phyloP scores from a whole-genome alignment of 495 filamentous ascomycete genomes.

The Filosporella fistucella region DNA sequence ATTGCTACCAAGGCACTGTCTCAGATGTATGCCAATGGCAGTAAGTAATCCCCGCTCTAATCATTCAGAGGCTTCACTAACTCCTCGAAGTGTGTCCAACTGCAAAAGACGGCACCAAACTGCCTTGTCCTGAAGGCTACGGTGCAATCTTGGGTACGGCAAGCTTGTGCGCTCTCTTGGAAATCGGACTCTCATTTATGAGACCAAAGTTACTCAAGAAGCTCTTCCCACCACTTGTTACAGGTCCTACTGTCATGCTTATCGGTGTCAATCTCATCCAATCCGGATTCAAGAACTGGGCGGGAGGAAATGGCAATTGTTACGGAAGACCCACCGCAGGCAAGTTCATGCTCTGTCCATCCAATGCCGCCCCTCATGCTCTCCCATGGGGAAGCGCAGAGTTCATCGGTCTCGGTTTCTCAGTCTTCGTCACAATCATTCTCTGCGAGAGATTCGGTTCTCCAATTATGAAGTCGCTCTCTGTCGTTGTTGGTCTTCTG shows the following conservation, averaged over 20 bases:
- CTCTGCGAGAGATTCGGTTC: constrained; percentile 80
- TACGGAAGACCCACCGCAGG: constrained; percentile 47
- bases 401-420: constrained; percentile 87
- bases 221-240: constrained; percentile 87
- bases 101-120: constrained; percentile 53
- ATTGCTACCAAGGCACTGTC: constrained; percentile 70
- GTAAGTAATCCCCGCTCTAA: too few species aligned
- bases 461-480: constrained; percentile 52
- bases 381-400: constrained; percentile 84
- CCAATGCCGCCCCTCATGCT: constrained; percentile 67
- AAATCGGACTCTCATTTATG: constrained; percentile 72
- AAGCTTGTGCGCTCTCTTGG: constrained; percentile 63
- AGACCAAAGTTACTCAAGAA: constrained; percentile 64
- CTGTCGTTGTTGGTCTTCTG: constrained; percentile 73
- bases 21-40: constrained; percentile 84
- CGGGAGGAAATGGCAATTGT: constrained; percentile 69
- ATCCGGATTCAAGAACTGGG: constrained; percentile 79
- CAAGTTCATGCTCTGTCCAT: constrained; percentile 63
- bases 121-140: constrained; percentile 83
- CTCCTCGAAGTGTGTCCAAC: too few species aligned
- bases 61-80: too few species aligned
- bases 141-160: constrained; percentile 79
- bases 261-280: constrained; percentile 73
- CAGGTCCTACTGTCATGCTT: constrained; percentile 76
- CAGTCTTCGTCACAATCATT: constrained; percentile 86